These are phyloP conservation scores for Exutisphaerella laricina DNA, from an alignment of 2,329 filamentous ascomycete species.

Conservation along the genomic window DNA sequence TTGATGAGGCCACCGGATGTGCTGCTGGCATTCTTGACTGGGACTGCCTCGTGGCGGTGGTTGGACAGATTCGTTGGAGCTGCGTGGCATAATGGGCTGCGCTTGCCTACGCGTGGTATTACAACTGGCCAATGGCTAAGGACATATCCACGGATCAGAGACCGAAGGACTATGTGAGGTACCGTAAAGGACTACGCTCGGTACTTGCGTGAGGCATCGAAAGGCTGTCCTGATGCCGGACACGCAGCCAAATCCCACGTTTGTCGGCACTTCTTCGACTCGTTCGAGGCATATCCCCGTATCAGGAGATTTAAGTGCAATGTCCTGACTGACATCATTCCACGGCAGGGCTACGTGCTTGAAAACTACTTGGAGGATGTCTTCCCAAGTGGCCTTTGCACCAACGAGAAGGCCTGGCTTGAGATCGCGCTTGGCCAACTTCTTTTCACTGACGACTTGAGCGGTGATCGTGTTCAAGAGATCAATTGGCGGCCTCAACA, in stretches of 20 bases:
- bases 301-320: slow-evolving; percentile 16
- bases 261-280: slow-evolving; percentile 13
- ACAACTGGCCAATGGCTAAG: slow-evolving; percentile 9
- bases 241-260: slow-evolving; percentile 20
- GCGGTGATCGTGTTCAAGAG: too few species aligned
- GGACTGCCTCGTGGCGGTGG: slow-evolving; percentile 18
- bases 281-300: slow-evolving; percentile 12
- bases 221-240: slow-evolving; percentile 7
- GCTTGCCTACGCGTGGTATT: slow-evolving; percentile 15
- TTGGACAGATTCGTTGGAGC: slow-evolving; percentile 17
- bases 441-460: too few species aligned
- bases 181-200: slow-evolving; percentile 15
- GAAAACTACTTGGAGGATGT: slow-evolving; percentile 9
- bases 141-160: slow-evolving; percentile 4
- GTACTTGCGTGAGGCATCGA: slow-evolving; percentile 15
- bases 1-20: slow-evolving; percentile 10
- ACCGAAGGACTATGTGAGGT: slow-evolving; percentile 14
- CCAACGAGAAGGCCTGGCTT: slow-evolving; percentile 14
- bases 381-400: slow-evolving; percentile 9
- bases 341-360: slow-evolving; percentile 6
- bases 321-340: slow-evolving; percentile 15
- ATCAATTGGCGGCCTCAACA: too few species aligned
- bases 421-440: slow-evolving; percentile 8
- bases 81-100: slow-evolving; percentile 15
- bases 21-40: slow-evolving; percentile 19